Percentiles rank a stretch among this genome's conserved stretches.
Evolutionary conservation across 2,329 filamentous ascomycete genomes (phyloP).

Genomic region (Venturia nashicola): DNA sequence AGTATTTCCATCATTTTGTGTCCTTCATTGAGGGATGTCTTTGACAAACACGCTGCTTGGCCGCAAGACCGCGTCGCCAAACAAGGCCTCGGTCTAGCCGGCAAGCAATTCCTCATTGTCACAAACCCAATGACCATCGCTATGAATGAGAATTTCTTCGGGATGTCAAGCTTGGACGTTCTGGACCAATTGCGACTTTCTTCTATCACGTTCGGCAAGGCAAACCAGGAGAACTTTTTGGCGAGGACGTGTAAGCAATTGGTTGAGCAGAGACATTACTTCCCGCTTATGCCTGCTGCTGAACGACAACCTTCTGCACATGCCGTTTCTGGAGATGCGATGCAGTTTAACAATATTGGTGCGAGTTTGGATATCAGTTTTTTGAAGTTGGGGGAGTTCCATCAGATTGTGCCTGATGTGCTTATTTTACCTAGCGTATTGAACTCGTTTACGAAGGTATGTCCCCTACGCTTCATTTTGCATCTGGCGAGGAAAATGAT

Average conservation of each 20-base stretch:
- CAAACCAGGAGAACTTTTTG: constrained; percentile 48
- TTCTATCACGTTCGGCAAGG: constrained; percentile 50
- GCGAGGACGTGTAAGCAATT: constrained; percentile 64
- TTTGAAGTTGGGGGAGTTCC: constrained; percentile 80
- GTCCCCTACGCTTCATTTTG: constrained; percentile 15
- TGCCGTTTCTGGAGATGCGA: constrained; percentile 24
- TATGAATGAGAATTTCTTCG: constrained; percentile 76
- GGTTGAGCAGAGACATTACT: constrained; percentile 83
- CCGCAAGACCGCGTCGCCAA: constrained; percentile 60
- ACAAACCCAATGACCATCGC: constrained; percentile 85
- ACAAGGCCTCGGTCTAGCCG: constrained; percentile 63
- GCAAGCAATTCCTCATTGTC: constrained; percentile 60
- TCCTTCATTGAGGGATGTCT: constrained; percentile 71
- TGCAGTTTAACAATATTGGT: constrained; percentile 38
- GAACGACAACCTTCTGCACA: constrained; percentile 47
- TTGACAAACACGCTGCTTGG: constrained; percentile 78
- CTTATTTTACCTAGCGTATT: constrained; percentile 71
- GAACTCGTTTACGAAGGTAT: constrained; percentile 78
- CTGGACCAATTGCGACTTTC: constrained; percentile 71
- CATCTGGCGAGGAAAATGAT: constrained; percentile 12
- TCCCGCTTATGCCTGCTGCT: constrained; percentile 74
- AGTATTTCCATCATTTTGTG: constrained; percentile 69
- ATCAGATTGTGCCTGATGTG: constrained; percentile 74
- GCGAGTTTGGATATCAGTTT: constrained; percentile 74
- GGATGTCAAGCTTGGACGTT: constrained; percentile 71